phyloP scores from a whole-genome alignment of 31 red algal species.

The Endocladia muricata region DNA sequence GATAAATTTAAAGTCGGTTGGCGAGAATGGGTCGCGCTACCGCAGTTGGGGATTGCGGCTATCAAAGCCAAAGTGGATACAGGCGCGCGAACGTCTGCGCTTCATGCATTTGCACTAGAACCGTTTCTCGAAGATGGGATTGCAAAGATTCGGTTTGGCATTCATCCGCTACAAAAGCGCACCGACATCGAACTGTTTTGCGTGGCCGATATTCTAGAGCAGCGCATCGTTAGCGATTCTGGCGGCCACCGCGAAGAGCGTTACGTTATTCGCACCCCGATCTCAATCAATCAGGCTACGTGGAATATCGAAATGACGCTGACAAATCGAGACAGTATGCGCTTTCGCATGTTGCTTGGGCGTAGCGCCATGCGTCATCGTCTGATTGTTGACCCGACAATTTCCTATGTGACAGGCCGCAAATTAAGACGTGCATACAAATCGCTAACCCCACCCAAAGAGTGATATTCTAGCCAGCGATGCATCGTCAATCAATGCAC shows the following conservation, averaged over 20 bases:
- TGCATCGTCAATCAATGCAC: too few relatives aligned
- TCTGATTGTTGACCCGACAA: too few relatives aligned
- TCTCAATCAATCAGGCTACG: background rate
- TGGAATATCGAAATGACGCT: constrained; percentile 15
- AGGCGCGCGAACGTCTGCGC: constrained; percentile 14
- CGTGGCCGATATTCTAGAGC: background rate
- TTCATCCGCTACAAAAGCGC: background rate
- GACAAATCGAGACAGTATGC: background rate
- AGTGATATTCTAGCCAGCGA: too few relatives aligned
- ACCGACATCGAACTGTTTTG: background rate
- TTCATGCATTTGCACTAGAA: background rate
- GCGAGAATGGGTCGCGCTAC: constrained; percentile 7
- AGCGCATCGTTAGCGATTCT: constrained; percentile 6
- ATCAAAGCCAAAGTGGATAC: constrained; percentile 28
- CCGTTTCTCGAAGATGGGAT: background rate
- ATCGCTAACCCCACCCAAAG: too few relatives aligned
- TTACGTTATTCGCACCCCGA: background rate
- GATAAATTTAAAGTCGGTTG: constrained; percentile 8
- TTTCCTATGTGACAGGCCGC: too few relatives aligned
- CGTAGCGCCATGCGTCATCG: too few relatives aligned
- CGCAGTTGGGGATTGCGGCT: background rate
- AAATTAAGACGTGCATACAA: too few relatives aligned
- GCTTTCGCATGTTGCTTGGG: too few relatives aligned
- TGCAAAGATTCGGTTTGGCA: background rate
- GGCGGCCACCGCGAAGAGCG: constrained; percentile 10